These are phyloP conservation scores for Ogataea naganishii DNA, from an alignment of 805 yeast species.

Conservation along the genomic window DNA sequence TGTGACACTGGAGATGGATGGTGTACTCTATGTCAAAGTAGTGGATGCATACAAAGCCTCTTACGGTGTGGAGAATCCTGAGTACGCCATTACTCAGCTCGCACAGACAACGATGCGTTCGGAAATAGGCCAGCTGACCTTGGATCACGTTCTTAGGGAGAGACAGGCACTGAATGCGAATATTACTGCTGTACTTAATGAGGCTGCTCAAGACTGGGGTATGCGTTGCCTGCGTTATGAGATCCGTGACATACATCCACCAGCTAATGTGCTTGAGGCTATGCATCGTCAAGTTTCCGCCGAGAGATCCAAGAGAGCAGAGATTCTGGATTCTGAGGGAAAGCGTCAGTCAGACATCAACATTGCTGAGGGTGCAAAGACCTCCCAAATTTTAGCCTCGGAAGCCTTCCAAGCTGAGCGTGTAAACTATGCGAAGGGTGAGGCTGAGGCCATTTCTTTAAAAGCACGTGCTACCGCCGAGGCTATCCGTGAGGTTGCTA, in stretches of 20 bases:
- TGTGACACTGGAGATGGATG: constrained; percentile 78
- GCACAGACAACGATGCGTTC: constrained; percentile 91
- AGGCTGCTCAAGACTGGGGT: constrained; percentile 84
- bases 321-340: constrained; percentile 82
- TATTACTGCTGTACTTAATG: constrained; percentile 73
- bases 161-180: constrained; percentile 64
- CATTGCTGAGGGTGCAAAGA: constrained; percentile 76
- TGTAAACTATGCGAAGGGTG: constrained; percentile 66
- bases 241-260: constrained; percentile 84
- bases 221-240: constrained; percentile 77
- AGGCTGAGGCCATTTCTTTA: constrained; percentile 56
- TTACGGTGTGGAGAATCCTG: constrained; percentile 83
- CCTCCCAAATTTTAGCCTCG: constrained; percentile 61
- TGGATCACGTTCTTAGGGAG: constrained; percentile 72
- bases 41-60: constrained; percentile 79
- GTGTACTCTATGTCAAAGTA: constrained; percentile 70
- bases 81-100: constrained; percentile 74
- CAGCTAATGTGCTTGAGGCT: constrained; percentile 74
- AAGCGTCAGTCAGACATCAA: constrained; percentile 71
- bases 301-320: constrained; percentile 81
- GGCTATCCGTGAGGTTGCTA: constrained; percentile 56
- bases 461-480: constrained; percentile 68
- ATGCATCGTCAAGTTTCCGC: constrained; percentile 90
- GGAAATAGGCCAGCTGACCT: constrained; percentile 75
- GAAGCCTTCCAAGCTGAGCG: constrained; percentile 58